Base-by-base conservation (phyloP, 2,329 filamentous ascomycete species). In the Cladorrhinum sp. region DNA sequence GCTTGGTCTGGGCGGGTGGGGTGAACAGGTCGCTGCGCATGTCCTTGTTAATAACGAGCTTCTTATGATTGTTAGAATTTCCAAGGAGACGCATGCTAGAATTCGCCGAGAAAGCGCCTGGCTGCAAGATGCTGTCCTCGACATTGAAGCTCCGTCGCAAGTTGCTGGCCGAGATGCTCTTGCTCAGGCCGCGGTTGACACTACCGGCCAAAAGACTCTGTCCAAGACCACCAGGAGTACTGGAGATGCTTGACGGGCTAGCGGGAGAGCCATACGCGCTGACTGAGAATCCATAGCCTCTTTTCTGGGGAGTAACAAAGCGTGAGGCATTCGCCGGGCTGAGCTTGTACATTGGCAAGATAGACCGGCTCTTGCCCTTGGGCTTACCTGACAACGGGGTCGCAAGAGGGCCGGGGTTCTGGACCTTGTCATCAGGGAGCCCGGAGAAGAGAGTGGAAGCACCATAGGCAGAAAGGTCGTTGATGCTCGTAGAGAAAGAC, bases 211-310 rank as follows among this genome's bases (percentile, higher is more conserved):
- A 69, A 36, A 93, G 74, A 70, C 87, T 92, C 70, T 85, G 86
- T 23, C 85, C 84, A 56, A 89, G 77, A 18, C 81, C 82, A 39
- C 85, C 86, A 4, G 91, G 89, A 6, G 90, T 89, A 73, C 88
- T 91, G 49, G 84, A 80, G 39, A 80, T 82, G 71, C 88, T 86
- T 3, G 89, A 84, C 21, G 84, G 84, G 67, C 86, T 91, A 60
- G 81, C 86, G 5, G 94, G 92, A 1, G 90, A 93, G 50, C 91
- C 92, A 69, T 96, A 96, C 2, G 88, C 92, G 65, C 92, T 96
- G 76, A 97, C 97, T 1, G 90, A 92, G 73, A 97, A 96, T 2
- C 94, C 94, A 71, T 91, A 97, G 4, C 91, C 92, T 59, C 89
- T 85, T 76, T 92, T 94, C 68, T 92, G 90, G 0, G 93, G 92